phyloP scores from a whole-genome alignment of 1,139 yeast species.

The Chernovozyma aurita region DNA sequence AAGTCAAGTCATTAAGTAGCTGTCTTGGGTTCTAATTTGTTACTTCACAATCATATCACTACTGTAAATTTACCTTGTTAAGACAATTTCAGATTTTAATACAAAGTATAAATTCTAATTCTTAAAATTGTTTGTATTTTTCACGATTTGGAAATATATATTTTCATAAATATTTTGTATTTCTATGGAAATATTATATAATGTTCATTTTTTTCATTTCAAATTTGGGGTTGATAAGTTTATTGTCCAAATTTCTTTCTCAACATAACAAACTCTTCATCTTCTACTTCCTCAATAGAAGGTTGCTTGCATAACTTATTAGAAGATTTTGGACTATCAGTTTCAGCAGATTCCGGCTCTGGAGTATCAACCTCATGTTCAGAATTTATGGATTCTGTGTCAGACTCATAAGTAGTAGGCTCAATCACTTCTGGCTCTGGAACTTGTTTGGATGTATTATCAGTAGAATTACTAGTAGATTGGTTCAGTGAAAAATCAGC shows the following conservation, averaged over 20 bases:
- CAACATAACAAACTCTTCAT: constrained; percentile 40
- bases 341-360: constrained; percentile 11
- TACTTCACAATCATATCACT: too few relatives aligned
- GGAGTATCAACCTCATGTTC: constrained; percentile 14
- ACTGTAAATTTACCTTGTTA: too few relatives aligned
- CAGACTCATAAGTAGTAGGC: constrained; percentile 11
- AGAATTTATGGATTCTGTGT: constrained; percentile 20
- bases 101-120: too few relatives aligned
- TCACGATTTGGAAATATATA: too few relatives aligned
- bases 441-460: background rate
- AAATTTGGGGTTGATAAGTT: too few relatives aligned
- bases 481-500: background rate
- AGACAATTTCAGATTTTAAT: too few relatives aligned
- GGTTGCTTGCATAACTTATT: constrained; percentile 18
- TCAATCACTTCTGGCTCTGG: constrained; percentile 8
- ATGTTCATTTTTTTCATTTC: too few relatives aligned
- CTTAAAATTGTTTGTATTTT: too few relatives aligned
- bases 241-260: constrained; percentile 36
- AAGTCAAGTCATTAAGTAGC: too few relatives aligned
- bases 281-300: constrained; percentile 40
- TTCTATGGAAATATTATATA: too few relatives aligned
- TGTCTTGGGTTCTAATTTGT: too few relatives aligned
- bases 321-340: background rate
- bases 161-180: too few relatives aligned
- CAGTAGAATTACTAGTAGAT: background rate